Evolutionary conservation across 208 protist genomes (phyloP), one percentile per base, ranked within the genome.

Genomic region (Leishmania lainsoni): DNA sequence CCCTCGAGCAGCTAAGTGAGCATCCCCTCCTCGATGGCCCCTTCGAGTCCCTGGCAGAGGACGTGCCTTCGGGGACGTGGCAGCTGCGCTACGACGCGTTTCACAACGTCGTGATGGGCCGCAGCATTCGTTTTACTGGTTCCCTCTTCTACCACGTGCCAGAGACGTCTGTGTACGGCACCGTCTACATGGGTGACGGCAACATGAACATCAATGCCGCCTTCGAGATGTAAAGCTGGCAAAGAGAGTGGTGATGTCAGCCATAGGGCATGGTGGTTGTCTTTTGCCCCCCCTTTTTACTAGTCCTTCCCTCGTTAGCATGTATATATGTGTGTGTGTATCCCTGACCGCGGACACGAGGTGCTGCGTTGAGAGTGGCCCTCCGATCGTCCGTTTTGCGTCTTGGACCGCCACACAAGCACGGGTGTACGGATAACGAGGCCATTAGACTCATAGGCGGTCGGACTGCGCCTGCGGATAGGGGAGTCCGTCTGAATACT

Each of bases 101-200:
- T 61, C 76, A 88, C 29, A 89, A 94, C 76, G 83, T 94, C 8
- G 92, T 97, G 35, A 76, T 92, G 2, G 94, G 94, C 0, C 86
- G 87, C 76, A 93, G 93, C 79, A 83, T 86, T 1, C 88, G 80
- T 66, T 96, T 95, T 78, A 59, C 86, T 1, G 94, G 94, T 8
- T 94, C 94, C 17, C 52, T 95, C 6, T 96, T 97, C 71, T 96
- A 93, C 79, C 94, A 97, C 82, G 88, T 95, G 2, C 94, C 92
- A 0, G 92, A 93, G 81, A 95, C 92, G n/a, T 81, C 79, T 26
- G 82, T 86, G 17, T 91, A 90, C 76, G 94, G 94, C n/a, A 93
- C 83, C 16, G 58, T 97, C 4, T 97, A 97, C 87, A 97, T 97
- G 87, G 94, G 94, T 16, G 90, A 97, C 68, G 94, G 94, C n/a